A percentile compares a stretch with the other conserved stretches of the same genome.
phyloP scores from a whole-genome alignment of 495 filamentous ascomycete genomes.

The Penicillium turbatum region DNA sequence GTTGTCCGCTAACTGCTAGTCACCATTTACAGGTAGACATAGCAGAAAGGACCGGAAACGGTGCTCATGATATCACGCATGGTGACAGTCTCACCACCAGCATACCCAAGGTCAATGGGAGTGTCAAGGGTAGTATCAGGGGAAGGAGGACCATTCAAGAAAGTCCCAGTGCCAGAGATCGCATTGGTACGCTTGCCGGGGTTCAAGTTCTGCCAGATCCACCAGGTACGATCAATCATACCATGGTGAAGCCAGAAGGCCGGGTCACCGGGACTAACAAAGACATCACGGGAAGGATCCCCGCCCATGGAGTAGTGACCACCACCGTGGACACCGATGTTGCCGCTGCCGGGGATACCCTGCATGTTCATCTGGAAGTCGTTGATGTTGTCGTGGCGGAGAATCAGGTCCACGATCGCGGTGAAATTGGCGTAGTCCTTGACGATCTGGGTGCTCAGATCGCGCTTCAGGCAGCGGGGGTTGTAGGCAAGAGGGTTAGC shows the following conservation, averaged over 20 bases:
- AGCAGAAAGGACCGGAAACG: slow-evolving; percentile 52
- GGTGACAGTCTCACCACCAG: slow-evolving; percentile 31
- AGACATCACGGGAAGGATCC: slow-evolving; percentile 57
- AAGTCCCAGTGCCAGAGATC: slow-evolving; percentile 53
- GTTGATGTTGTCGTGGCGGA: slow-evolving; percentile 39
- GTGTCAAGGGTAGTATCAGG: slow-evolving; percentile 47
- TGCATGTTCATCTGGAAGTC: slow-evolving; percentile 51
- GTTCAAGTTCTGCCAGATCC: slow-evolving; percentile 66
- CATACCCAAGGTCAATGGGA: slow-evolving; percentile 39
- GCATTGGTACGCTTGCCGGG: slow-evolving; percentile 38
- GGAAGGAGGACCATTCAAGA: slow-evolving; percentile 49
- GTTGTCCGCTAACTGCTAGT: too few relatives aligned
- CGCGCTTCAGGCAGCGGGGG: slow-evolving; percentile 63
- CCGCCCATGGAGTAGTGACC: slow-evolving; percentile 64
- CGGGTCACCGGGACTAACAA: slow-evolving; percentile 58
- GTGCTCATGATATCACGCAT: slow-evolving; percentile 50
- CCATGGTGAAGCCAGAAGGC: slow-evolving; percentile 68
- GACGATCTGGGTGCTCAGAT: slow-evolving; percentile 50
- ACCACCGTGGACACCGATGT: slow-evolving; percentile 56
- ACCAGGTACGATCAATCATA: slow-evolving; percentile 65
- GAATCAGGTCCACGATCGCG: slow-evolving; percentile 45
- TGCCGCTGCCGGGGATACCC: slow-evolving; percentile 44
- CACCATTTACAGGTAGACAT: slow-evolving; percentile 42
- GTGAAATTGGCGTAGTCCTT: slow-evolving; percentile 48
- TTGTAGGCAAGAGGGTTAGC: slow-evolving; percentile 43